phyloP scores from a whole-genome alignment of 805 yeast genomes.

The Metschnikowia koreensis region DNA sequence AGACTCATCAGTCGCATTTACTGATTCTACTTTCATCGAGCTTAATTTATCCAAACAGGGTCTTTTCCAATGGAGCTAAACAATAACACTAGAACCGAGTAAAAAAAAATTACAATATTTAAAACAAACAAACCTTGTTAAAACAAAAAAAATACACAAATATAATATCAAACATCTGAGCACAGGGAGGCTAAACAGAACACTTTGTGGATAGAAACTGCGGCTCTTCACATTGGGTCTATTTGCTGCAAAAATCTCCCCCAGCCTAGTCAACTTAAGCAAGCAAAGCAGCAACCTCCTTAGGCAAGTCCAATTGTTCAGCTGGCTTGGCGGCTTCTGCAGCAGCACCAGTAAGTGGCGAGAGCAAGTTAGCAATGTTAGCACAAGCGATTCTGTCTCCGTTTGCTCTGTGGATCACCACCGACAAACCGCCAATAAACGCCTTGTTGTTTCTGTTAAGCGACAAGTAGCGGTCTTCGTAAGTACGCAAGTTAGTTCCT shows the following conservation, averaged over 20 bases:
- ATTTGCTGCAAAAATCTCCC: background rate
- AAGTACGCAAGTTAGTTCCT: conserved; percentile 20
- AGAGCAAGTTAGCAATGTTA: conserved; percentile 26
- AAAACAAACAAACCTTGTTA: too few species aligned
- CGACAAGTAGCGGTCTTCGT: conserved; percentile 32
- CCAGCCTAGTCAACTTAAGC: background rate
- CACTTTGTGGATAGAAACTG: background rate
- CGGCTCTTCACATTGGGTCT: background rate
- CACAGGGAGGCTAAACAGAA: background rate
- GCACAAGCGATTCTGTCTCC: conserved; percentile 39
- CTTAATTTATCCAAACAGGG: too few species aligned
- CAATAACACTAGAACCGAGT: too few species aligned
- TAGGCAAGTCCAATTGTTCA: background rate
- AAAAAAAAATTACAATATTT: too few species aligned
- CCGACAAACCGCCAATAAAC: conserved; percentile 28
- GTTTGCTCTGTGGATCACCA: conserved; percentile 35
- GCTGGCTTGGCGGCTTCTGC: background rate
- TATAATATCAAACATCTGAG: background rate
- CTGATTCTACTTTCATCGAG: too few species aligned
- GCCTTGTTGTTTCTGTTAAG: conserved; percentile 29
- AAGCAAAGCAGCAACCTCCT: background rate
- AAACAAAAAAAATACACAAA: too few species aligned
- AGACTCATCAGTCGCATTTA: too few species aligned
- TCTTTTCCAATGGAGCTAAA: too few species aligned
- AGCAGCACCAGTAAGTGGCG: background rate